A percentile compares a stretch with the other conserved stretches of the same genome.
Evolutionary conservation across 2,329 filamentous ascomycete genomes (phyloP).

Genomic region (Ophiosphaerella herpotricha): DNA sequence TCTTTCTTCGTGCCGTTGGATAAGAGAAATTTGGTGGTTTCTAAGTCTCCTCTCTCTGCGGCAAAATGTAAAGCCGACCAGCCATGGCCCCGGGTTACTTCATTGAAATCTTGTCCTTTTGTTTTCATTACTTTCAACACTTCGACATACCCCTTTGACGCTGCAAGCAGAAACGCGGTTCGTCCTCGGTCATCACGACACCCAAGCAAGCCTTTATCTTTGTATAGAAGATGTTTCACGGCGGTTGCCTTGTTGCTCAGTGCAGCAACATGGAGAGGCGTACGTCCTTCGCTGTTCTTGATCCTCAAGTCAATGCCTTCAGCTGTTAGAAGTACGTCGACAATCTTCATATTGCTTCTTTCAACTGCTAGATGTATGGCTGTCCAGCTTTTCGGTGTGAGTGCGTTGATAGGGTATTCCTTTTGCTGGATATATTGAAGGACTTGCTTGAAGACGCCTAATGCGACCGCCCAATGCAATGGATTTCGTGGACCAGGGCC

Average conservation of each 20-base stretch:
- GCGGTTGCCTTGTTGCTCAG: constrained; percentile 9
- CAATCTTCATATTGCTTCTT: constrained; percentile 15
- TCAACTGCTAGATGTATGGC: constrained; percentile 21
- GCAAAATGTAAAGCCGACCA: constrained; percentile 23
- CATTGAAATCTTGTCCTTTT: constrained; percentile 18
- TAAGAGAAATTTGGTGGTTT: constrained; percentile 13
- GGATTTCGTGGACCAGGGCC: constrained; percentile 21
- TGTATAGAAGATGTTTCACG: constrained; percentile 13
- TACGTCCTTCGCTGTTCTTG: constrained; percentile 19
- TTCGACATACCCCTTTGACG: constrained; percentile 13
- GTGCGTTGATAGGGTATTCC: constrained; percentile 25
- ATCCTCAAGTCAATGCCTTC: constrained; percentile 16
- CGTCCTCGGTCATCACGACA: constrained; percentile 11
- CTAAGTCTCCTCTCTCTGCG: constrained; percentile 14
- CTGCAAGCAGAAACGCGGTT: constrained; percentile 19
- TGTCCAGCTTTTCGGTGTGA: constrained; percentile 20
- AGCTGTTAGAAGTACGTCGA: constrained; percentile 16
- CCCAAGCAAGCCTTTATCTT: constrained; percentile 5
- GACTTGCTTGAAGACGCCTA: constrained; percentile 15
- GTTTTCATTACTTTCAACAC: constrained; percentile 14
- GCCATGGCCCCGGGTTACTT: constrained; percentile 11
- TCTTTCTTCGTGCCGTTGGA: constrained; percentile 14
- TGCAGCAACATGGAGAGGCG: constrained; percentile 20
- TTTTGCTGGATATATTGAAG: constrained; percentile 14
- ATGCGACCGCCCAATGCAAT: constrained; percentile 22